Percentiles rank a stretch among this genome's conserved stretches.
Evolutionary conservation across 495 filamentous ascomycete species (phyloP).

Genomic region (Penicillium ochrochloron): DNA sequence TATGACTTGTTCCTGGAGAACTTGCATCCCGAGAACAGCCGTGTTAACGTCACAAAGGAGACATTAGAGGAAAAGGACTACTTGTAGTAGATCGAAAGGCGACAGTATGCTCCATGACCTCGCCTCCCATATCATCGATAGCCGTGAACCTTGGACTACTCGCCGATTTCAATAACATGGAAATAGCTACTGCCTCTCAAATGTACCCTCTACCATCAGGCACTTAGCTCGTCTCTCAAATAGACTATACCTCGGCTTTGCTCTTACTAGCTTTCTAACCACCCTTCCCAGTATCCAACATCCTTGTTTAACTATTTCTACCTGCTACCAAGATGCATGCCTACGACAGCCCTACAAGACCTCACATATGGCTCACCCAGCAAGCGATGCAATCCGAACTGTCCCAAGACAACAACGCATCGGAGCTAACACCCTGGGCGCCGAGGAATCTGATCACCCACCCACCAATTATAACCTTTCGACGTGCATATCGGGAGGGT

Average conservation of each 20-base stretch:
- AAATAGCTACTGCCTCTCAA: background rate
- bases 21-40: background rate
- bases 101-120: background rate
- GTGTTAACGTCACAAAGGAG: background rate
- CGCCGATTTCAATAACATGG: background rate
- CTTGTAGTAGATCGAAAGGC: background rate
- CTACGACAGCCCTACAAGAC: background rate
- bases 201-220: background rate
- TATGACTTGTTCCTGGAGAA: background rate
- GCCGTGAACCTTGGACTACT: background rate
- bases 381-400: background rate
- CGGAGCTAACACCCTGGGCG: slow-evolving; percentile 2
- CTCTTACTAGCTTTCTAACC: background rate
- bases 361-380: background rate
- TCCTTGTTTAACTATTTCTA: background rate
- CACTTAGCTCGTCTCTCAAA: too few relatives aligned
- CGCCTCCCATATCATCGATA: background rate
- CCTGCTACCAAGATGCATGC: background rate
- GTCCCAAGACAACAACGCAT: background rate
- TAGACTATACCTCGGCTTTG: background rate
- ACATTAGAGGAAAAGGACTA: background rate
- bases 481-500: slow-evolving; percentile 23
- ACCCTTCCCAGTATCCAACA: background rate
- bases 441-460: background rate
- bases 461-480: slow-evolving; percentile 22